Conservation (phyloP, 176 grass and related monocot species). For the Paspalum notatum region DNA sequence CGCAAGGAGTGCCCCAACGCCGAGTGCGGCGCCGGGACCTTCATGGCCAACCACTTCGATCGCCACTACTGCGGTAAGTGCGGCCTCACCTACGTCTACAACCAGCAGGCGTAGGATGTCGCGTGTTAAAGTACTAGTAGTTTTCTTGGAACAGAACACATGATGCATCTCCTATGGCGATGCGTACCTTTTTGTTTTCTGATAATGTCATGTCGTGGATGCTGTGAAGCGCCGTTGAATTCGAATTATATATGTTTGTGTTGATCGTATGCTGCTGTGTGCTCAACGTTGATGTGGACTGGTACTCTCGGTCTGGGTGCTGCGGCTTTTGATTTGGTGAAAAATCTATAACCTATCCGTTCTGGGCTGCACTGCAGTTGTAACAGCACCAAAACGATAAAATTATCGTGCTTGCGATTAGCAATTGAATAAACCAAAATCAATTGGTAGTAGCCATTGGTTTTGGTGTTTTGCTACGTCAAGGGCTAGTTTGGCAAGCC, state of each 20-base stretch:
- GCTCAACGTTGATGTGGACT: no score
- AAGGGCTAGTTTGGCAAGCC: no score
- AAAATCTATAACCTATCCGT: no score
- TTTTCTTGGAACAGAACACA: slow-evolving; percentile 16
- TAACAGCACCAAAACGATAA: no score
- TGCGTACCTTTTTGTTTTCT: slow-evolving; percentile 30
- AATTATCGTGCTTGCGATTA: no score
- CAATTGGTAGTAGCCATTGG: no score
- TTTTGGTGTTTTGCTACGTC: no score
- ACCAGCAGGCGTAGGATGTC: slow-evolving; percentile 53
- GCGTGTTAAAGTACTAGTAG: slow-evolving; percentile 28
- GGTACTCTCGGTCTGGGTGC: no score
- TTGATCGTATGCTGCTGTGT: slow-evolving; percentile 12
- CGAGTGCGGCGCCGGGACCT: slow-evolving; percentile 67
- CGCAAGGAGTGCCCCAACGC: slow-evolving; percentile 85
- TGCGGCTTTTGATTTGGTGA: background rate
- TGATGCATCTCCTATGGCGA: slow-evolving; percentile 35
- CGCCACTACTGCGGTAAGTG: slow-evolving; percentile 85
- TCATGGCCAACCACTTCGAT: slow-evolving; percentile 90
- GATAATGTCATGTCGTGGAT: slow-evolving; percentile 30
- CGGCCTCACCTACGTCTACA: slow-evolving; percentile 81
- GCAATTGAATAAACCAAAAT: no score
- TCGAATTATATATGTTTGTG: slow-evolving; percentile 26
- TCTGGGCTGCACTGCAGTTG: no score
- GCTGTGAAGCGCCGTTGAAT: slow-evolving; percentile 32